Percentiles rank a stretch among this genome's conserved stretches.
Conservation (phyloP, 352 stramenopile genomes). For the Pythium vanterpoolii region DNA sequence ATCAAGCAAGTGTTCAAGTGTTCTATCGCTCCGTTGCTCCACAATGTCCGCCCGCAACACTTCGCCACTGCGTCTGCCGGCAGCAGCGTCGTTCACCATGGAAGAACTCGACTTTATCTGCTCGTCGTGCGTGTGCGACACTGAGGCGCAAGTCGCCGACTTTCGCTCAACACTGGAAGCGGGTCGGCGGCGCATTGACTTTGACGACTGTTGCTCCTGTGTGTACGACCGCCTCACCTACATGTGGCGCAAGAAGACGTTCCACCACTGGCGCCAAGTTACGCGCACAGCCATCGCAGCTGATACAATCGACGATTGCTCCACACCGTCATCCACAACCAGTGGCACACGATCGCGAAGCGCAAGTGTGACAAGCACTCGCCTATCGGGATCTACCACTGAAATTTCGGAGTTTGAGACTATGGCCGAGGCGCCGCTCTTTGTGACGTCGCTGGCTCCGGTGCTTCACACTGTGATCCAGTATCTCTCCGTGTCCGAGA, state of each 20-base stretch:
- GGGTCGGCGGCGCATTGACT: slow-evolving; percentile 23
- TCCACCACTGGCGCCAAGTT: slow-evolving; percentile 63
- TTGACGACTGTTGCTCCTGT: slow-evolving; percentile 61
- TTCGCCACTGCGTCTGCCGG: slow-evolving; percentile 19
- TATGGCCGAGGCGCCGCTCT: neutral
- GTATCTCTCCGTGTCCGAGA: slow-evolving; percentile 46
- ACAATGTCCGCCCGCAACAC: slow-evolving; percentile 18
- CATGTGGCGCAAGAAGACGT: slow-evolving; percentile 77
- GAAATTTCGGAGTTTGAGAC: neutral
- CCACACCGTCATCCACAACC: neutral
- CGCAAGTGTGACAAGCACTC: neutral
- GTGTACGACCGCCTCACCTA: slow-evolving; percentile 68
- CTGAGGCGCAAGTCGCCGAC: slow-evolving; percentile 31
- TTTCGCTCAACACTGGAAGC: slow-evolving; percentile 29
- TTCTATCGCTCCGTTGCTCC: neutral
- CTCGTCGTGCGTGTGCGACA: slow-evolving; percentile 53
- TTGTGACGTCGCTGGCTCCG: slow-evolving; percentile 24
- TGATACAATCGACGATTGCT: neutral
- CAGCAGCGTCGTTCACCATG: slow-evolving; percentile 35
- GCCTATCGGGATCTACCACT: slow-evolving; percentile 1
- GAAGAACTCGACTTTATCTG: slow-evolving; percentile 69
- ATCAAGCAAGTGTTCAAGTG: neutral
- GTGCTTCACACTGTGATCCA: slow-evolving; percentile 45
- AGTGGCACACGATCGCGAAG: slow-evolving; percentile 15
- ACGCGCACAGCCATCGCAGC: slow-evolving; percentile 21